A percentile compares a stretch with the other conserved stretches of the same genome.
Conservation (phyloP, 2,329 filamentous ascomycete genomes). For the Cladosporium sp. region DNA sequence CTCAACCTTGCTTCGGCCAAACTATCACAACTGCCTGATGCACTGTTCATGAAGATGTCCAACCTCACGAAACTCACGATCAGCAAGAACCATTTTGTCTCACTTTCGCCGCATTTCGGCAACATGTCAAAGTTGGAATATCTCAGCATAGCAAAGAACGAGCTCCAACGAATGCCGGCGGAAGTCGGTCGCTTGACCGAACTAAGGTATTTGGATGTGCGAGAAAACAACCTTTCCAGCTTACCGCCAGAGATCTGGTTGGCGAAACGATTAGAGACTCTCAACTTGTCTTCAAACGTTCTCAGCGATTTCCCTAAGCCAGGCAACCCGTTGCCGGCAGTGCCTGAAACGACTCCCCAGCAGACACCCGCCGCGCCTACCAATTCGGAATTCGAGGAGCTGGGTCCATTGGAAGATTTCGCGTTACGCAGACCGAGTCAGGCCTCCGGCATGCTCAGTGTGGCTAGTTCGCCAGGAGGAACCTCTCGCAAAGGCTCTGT, state of each 20-base stretch:
- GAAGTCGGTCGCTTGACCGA: constrained; percentile 88
- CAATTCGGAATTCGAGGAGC: constrained; percentile 75
- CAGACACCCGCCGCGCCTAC: constrained; percentile 45
- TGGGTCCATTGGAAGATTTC: constrained; percentile 65
- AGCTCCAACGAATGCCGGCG: constrained; percentile 75
- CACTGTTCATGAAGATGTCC: constrained; percentile 81
- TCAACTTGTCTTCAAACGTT: constrained; percentile 95
- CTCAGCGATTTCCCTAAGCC: constrained; percentile 89
- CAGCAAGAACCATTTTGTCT: constrained; percentile 95
- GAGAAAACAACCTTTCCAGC: constrained; percentile 88
- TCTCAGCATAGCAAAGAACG: constrained; percentile 92
- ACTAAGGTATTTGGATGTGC: constrained; percentile 79
- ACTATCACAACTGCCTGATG: constrained; percentile 81
- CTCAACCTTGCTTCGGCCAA: constrained; percentile 91
- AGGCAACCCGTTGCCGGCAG: constrained; percentile 57
- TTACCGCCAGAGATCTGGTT: constrained; percentile 96
- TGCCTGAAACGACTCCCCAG: constrained; percentile 39
- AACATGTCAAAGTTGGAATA: constrained; percentile 80
- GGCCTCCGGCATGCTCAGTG: constrained; percentile 69
- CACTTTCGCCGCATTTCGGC: constrained; percentile 80
- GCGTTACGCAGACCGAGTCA: constrained; percentile 77
- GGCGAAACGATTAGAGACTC: constrained; percentile 81
- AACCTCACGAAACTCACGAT: constrained; percentile 85
- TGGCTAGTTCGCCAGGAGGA: constrained; percentile 46
- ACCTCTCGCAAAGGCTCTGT: constrained; percentile 73